Evolutionary conservation across 305 asterid genomes (phyloP).

Genomic region (Solanum hybrid): DNA sequence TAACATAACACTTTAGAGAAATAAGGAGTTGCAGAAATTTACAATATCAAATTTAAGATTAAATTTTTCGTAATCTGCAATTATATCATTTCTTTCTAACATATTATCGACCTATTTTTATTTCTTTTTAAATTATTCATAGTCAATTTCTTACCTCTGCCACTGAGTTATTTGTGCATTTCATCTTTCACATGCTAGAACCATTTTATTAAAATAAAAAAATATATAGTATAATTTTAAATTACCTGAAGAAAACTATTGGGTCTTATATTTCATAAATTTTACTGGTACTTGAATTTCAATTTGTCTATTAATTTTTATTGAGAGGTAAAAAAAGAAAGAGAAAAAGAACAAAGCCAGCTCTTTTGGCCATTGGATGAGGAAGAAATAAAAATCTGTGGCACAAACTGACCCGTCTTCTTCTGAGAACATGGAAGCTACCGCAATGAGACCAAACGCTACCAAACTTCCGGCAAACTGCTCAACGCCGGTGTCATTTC

Average conservation of each 20-base stretch:
- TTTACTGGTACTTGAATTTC: neutral
- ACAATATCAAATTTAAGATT: too few relatives aligned
- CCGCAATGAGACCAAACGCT: neutral
- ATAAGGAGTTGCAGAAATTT: neutral
- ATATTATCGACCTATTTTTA: neutral
- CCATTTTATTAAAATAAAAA: too few relatives aligned
- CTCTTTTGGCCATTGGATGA: neutral
- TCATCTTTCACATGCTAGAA: too few relatives aligned
- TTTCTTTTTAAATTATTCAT: too few relatives aligned
- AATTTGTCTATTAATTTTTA: neutral
- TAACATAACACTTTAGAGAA: too few relatives aligned
- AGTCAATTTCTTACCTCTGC: neutral
- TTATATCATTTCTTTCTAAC: neutral
- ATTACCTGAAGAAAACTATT: neutral
- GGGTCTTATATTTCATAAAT: neutral
- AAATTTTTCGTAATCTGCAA: too few relatives aligned
- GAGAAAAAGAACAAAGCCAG: neutral
- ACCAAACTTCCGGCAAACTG: neutral
- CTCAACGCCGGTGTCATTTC: neutral
- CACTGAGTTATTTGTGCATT: neutral
- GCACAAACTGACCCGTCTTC: neutral
- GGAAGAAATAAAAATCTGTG: neutral
- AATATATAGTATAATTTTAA: too few relatives aligned
- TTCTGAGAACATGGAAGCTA: neutral
- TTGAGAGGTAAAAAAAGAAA: neutral